Percentiles rank a stretch among this genome's conserved stretches.
Conservation (phyloP, 2,329 filamentous ascomycete species). For the Cladophialophora exuberans region DNA sequence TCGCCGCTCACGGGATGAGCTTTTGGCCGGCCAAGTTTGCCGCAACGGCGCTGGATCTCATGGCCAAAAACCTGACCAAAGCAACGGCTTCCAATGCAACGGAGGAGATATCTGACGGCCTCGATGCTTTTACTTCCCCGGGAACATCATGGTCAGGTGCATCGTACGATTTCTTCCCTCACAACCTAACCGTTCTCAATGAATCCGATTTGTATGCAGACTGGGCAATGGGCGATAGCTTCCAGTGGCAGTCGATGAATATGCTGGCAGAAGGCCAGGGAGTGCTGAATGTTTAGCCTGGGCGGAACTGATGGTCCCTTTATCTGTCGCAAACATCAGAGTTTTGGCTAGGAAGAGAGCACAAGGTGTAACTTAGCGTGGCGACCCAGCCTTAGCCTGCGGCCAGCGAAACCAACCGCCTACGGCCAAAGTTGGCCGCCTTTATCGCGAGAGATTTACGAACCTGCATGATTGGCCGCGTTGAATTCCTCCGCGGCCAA, state of each 20-base stretch:
- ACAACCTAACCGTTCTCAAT: constrained; percentile 18
- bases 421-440: too few relatives aligned
- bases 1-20: constrained; percentile 15
- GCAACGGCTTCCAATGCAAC: not conserved
- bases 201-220: constrained; percentile 15
- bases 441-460: too few relatives aligned
- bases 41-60: constrained; percentile 16
- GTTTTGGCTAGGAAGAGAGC: too few relatives aligned
- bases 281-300: too few relatives aligned
- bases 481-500: too few relatives aligned
- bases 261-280: too few relatives aligned
- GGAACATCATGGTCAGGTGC: constrained; percentile 16
- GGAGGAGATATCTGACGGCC: constrained; percentile 4
- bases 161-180: constrained; percentile 24
- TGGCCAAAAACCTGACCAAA: constrained; percentile 24
- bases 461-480: too few relatives aligned
- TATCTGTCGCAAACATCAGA: too few relatives aligned
- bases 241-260: constrained; percentile 13
- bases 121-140: constrained; percentile 16
- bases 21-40: constrained; percentile 25
- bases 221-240: constrained; percentile 2
- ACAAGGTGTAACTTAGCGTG: too few relatives aligned
- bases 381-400: too few relatives aligned
- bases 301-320: too few relatives aligned
- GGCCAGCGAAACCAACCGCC: too few relatives aligned